Evolutionary conservation across 148 eudicot genomes (phyloP), one percentile per base, ranked within the genome.

Genomic region (Rhododendron mucronatum): DNA sequence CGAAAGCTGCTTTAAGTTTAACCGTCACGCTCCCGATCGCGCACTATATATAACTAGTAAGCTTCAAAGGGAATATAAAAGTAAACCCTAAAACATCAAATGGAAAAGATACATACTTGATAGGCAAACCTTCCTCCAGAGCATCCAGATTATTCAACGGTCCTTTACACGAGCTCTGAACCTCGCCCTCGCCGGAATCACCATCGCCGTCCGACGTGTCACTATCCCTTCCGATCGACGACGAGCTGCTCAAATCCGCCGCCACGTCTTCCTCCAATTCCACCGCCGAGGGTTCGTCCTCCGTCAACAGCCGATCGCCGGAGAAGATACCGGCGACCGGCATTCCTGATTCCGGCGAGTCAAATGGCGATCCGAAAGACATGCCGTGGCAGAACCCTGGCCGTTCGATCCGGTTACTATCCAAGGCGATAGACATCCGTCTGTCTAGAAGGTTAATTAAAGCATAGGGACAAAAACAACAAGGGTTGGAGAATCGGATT

Each of bases 161-260:
- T 8, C 95, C 90, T 86, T 91, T 92, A 30, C 41, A 89, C 67
- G 83, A 35, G 80, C 95, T 93, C 88, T 92, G 91, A 57, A 90
- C 92, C 90, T 93, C 95, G 7, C 78, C 81, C 1, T 92, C 91
- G 11, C 83, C 95, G 44, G 86, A 78, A 21, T 85, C 90, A 3
- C 82, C 91, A 14, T 84, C 93, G 50, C 84, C 89, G 57, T 63
- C 88, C 5, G 57, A 63, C 82, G 86, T 80, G 69, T 92, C 94
- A 79, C 94, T 93, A 53, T 93, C 88, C 82, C 86, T 90, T 53
- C 94, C 96, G 71, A 93, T 93, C 78, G 94, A 92, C 41, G 93
- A 90, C 77, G 90, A 88, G 76, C 86, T 85, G 61, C 84, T 75
- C 23, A 85, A 84, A 51, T 91, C 92, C 45, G 6, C 45, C 86